Conservation (phyloP, 2,329 filamentous ascomycete genomes). For the Trichoderma atroviride region DNA sequence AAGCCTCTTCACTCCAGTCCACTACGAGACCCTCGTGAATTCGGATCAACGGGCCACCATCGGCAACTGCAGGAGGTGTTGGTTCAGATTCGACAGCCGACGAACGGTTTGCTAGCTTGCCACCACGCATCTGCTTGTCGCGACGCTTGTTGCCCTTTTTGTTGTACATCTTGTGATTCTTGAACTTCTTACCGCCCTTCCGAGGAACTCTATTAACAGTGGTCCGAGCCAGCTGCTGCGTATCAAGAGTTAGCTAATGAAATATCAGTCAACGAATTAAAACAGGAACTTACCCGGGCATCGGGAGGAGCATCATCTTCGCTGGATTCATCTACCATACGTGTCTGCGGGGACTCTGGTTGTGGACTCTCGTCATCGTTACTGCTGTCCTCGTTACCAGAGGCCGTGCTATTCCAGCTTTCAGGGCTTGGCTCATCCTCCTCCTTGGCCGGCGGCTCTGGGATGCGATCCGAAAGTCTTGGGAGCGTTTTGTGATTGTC, state of each 20-base stretch:
- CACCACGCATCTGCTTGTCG: constrained; percentile 46
- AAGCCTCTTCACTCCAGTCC: constrained; percentile 77
- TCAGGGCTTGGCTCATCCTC: constrained; percentile 55
- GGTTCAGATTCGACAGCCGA: constrained; percentile 40
- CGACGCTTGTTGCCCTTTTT: constrained; percentile 54
- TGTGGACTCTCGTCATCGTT: constrained; percentile 52
- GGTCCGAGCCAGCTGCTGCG: constrained; percentile 24
- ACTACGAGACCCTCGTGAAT: constrained; percentile 84
- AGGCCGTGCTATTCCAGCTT: constrained; percentile 51
- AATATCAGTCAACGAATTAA: background rate
- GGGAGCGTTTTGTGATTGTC: constrained; percentile 62
- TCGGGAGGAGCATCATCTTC: constrained; percentile 47
- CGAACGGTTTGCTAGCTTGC: constrained; percentile 44
- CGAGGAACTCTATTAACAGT: constrained; percentile 30
- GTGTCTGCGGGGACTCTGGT: constrained; percentile 45
- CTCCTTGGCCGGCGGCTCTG: constrained; percentile 41
- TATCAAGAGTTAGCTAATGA: background rate
- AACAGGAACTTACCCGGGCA: constrained; percentile 33
- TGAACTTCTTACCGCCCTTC: constrained; percentile 52
- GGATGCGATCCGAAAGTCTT: constrained; percentile 51
- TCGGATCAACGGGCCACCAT: constrained; percentile 68
- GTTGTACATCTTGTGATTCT: constrained; percentile 48
- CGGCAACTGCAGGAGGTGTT: constrained; percentile 44
- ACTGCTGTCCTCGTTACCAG: constrained; percentile 55
- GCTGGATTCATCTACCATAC: constrained; percentile 62